These are phyloP conservation scores for Aspergillus nomiae DNA, from an alignment of 2,329 filamentous ascomycete species.

Conservation along the genomic window DNA sequence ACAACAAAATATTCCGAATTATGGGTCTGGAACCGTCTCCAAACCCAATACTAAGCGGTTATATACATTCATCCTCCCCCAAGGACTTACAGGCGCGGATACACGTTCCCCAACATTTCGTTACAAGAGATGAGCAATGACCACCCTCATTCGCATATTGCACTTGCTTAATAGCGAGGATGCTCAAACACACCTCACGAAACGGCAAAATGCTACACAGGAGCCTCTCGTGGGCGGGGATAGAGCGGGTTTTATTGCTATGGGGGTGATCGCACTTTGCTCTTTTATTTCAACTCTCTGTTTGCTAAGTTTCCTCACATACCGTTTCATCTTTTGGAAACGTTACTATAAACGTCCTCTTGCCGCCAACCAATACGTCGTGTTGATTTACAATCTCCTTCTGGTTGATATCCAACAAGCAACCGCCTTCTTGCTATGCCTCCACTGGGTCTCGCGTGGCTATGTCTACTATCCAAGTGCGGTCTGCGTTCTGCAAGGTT, in stretches of 20 bases:
- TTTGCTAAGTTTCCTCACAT: conserved; percentile 50
- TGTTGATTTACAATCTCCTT: conserved; percentile 55
- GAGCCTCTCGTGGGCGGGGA: conserved; percentile 22
- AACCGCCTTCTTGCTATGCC: conserved; percentile 47
- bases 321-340: conserved; percentile 52
- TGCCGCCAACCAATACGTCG: conserved; percentile 54
- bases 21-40: conserved; percentile 1
- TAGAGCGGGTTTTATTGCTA: conserved; percentile 49
- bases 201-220: not conserved
- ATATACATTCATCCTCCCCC: not conserved
- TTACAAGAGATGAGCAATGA: conserved; percentile 7
- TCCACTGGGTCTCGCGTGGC: conserved; percentile 48
- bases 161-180: conserved; percentile 5
- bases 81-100: not conserved
- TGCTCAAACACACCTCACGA: not conserved
- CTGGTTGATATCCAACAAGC: conserved; percentile 54
- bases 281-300: conserved; percentile 33
- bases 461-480: conserved; percentile 46
- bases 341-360: conserved; percentile 51
- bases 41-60: not conserved
- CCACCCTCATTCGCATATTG: conserved; percentile 3
- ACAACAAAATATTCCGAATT: not conserved
- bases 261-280: conserved; percentile 48
- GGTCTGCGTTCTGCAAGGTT: conserved; percentile 53
- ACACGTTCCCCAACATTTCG: not conserved